phyloP scores from a whole-genome alignment of 805 yeast genomes.

The Lipomyces orientalis region DNA sequence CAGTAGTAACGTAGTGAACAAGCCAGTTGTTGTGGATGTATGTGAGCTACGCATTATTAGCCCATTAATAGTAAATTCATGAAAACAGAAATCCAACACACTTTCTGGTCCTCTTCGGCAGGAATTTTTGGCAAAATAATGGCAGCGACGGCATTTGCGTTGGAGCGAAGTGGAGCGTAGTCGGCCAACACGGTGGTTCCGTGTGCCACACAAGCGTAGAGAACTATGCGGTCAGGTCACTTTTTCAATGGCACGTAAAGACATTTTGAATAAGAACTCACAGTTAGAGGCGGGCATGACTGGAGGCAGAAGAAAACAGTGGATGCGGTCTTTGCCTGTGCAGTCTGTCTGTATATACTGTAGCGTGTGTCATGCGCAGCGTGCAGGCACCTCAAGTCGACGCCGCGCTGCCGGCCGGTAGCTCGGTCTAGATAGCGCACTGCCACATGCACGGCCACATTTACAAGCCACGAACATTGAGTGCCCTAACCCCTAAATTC shows the following conservation, averaged over 20 bases:
- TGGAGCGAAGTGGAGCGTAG: constrained; percentile 58
- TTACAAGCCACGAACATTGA: neutral
- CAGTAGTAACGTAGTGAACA: constrained; percentile 44
- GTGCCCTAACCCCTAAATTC: neutral
- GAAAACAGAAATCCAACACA: constrained; percentile 1
- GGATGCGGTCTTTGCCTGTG: neutral
- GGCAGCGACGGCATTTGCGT: constrained; percentile 49
- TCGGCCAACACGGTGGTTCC: constrained; percentile 56
- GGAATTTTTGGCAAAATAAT: constrained; percentile 38
- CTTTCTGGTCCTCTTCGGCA: constrained; percentile 42
- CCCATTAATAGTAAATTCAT: neutral
- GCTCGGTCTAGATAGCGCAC: neutral
- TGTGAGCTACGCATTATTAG: constrained; percentile 36
- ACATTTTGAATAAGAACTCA: constrained; percentile 5
- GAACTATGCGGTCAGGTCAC: constrained; percentile 16
- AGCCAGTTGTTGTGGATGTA: constrained; percentile 43
- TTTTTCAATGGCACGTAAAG: neutral
- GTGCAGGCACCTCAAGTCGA: too few species aligned
- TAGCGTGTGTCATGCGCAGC: neutral
- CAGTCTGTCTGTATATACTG: neutral
- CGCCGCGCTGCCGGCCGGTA: neutral
- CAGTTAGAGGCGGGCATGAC: constrained; percentile 36
- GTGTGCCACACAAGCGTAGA: constrained; percentile 39
- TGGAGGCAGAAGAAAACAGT: neutral
- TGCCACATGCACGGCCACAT: neutral